Evolutionary conservation across 179 eudicot species (phyloP).

Genomic region (Patellifolia procumbens): DNA sequence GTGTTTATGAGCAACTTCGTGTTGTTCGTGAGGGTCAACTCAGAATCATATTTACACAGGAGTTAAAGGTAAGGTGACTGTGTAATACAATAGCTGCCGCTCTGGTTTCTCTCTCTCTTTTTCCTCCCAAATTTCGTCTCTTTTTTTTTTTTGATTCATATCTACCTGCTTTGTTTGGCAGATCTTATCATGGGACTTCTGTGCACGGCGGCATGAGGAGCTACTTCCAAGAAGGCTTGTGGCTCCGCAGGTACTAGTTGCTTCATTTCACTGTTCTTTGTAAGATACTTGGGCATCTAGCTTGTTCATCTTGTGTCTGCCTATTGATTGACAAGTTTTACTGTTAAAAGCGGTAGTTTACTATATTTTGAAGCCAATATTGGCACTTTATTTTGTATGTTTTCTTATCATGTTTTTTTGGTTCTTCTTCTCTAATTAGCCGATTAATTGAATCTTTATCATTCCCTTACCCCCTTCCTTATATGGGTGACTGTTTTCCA

Average conservation of each 20-base stretch:
- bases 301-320: too few relatives aligned
- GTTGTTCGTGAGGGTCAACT: constrained; percentile 95
- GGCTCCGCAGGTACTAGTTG: constrained; percentile 74
- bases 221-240: constrained; percentile 84
- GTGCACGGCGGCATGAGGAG: constrained; percentile 96
- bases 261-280: not conserved
- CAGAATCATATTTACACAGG: constrained; percentile 76
- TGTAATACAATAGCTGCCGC: not conserved
- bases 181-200: constrained; percentile 97
- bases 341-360: not conserved
- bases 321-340: too few relatives aligned
- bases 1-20: constrained; percentile 91
- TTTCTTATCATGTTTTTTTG: too few relatives aligned
- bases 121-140: too few relatives aligned
- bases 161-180: constrained; percentile 27
- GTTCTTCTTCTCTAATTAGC: too few relatives aligned
- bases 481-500: too few relatives aligned
- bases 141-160: not conserved
- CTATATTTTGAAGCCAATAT: too few relatives aligned
- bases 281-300: not conserved
- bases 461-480: too few relatives aligned
- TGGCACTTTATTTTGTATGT: too few relatives aligned
- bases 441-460: too few relatives aligned
- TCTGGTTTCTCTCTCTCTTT: not conserved
- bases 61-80: constrained; percentile 61